Evolutionary conservation across 2,329 filamentous ascomycete species (phyloP).

Genomic region (Colletotrichum lindemuthianum): DNA sequence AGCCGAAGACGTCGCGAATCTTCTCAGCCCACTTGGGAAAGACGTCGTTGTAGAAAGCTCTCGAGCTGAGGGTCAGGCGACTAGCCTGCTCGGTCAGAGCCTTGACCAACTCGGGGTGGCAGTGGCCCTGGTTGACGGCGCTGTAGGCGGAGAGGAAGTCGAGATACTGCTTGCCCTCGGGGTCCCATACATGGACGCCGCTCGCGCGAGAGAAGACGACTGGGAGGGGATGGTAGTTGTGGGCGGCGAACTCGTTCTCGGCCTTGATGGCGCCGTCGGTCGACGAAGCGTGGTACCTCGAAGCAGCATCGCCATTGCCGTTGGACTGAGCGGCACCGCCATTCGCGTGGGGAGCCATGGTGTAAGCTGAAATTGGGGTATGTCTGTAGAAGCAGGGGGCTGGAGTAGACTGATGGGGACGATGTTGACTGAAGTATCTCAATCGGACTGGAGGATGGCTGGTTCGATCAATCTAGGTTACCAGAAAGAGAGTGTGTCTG

Average conservation of each 20-base stretch:
- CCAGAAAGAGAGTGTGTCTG: slow-evolving; percentile 24
- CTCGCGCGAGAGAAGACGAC: slow-evolving; percentile 89
- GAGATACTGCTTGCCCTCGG: slow-evolving; percentile 93
- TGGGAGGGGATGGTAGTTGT: slow-evolving; percentile 98
- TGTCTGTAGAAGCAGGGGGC: background rate
- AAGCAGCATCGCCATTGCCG: slow-evolving; percentile 43
- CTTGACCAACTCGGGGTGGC: slow-evolving; percentile 94
- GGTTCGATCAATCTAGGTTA: slow-evolving; percentile 18
- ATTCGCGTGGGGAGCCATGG: slow-evolving; percentile 71
- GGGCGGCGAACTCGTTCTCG: slow-evolving; percentile 88
- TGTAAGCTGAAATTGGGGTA: slow-evolving; percentile 32
- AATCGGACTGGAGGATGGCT: slow-evolving; percentile 21
- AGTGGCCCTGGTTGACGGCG: slow-evolving; percentile 97
- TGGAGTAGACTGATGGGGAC: background rate
- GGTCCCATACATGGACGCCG: slow-evolving; percentile 94
- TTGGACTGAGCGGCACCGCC: slow-evolving; percentile 46
- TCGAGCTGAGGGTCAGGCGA: slow-evolving; percentile 88
- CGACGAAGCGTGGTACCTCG: slow-evolving; percentile 77
- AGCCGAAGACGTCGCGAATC: slow-evolving; percentile 87
- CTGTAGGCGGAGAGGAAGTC: slow-evolving; percentile 99
- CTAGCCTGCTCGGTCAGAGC: slow-evolving; percentile 89
- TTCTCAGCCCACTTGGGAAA: slow-evolving; percentile 96
- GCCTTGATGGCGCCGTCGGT: slow-evolving; percentile 81
- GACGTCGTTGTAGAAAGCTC: slow-evolving; percentile 98
- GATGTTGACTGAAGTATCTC: slow-evolving; percentile 2